Evolutionary conservation across 345 rosid genomes (phyloP).

Genomic region (Firmiana major): DNA sequence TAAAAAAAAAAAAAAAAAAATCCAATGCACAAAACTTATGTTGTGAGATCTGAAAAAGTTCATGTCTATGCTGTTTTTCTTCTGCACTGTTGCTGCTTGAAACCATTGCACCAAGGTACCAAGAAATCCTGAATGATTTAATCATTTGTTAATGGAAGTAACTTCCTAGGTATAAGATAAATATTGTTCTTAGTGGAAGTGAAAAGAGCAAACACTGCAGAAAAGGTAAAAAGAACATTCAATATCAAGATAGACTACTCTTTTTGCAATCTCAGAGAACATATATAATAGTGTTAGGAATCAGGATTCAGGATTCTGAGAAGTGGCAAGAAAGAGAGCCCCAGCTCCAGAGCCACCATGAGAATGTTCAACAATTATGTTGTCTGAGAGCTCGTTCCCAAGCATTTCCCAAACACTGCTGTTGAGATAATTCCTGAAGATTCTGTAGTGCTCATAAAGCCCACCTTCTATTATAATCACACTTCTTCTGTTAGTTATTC

Average conservation of each 20-base stretch:
- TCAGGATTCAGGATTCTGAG: conserved; percentile 20
- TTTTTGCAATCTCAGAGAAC: background rate
- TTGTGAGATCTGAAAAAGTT: too few relatives aligned
- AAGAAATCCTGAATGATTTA: background rate
- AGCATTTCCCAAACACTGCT: conserved; percentile 70
- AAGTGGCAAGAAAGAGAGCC: conserved; percentile 51
- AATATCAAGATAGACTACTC: background rate
- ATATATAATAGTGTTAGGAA: background rate
- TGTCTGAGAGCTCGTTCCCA: conserved; percentile 54
- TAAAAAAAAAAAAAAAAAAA: too few relatives aligned
- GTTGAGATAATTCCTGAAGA: conserved; percentile 60
- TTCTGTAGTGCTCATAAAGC: conserved; percentile 55
- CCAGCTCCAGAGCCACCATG: conserved; percentile 62
- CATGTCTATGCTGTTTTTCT: too few relatives aligned
- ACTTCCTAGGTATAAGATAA: background rate
- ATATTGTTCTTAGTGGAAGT: background rate
- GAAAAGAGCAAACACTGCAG: background rate
- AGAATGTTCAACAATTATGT: conserved; percentile 45
- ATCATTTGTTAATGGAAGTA: background rate
- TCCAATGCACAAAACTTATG: too few relatives aligned
- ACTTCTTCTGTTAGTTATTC: conserved; percentile 48
- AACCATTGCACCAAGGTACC: too few relatives aligned
- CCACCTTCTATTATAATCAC: conserved; percentile 60
- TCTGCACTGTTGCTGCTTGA: too few relatives aligned
- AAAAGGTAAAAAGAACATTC: background rate